Conservation (phyloP, 2,329 filamentous ascomycete genomes). For the Scytalidium sp. region DNA sequence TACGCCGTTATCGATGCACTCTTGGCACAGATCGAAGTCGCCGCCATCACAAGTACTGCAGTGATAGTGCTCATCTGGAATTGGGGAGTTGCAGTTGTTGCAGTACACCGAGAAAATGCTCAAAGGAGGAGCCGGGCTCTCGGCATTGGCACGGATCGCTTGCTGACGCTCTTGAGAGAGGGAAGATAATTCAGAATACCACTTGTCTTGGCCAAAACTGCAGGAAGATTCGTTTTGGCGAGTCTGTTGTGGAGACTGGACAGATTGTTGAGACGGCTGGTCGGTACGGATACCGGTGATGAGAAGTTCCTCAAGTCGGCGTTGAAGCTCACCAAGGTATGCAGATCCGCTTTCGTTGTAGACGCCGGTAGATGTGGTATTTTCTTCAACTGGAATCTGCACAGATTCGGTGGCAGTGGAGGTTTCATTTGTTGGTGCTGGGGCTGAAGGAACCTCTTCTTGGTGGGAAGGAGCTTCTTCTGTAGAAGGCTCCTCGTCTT, state of each 20-base stretch:
- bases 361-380: conserved; percentile 11
- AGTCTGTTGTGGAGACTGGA: conserved; percentile 7
- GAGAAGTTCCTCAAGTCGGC: conserved; percentile 23
- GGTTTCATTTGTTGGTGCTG: conserved; percentile 1
- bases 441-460: neutral
- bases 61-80: conserved; percentile 85
- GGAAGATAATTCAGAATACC: conserved; percentile 28
- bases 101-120: conserved; percentile 81
- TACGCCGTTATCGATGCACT: conserved; percentile 72
- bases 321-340: conserved; percentile 21
- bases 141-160: conserved; percentile 6
- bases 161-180: conserved; percentile 23
- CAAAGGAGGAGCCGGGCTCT: conserved; percentile 5
- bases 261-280: neutral
- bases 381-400: conserved; percentile 10
- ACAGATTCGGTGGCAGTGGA: neutral
- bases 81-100: conserved; percentile 80
- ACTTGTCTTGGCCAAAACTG: conserved; percentile 27
- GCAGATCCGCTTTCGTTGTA: neutral
- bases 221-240: conserved; percentile 13
- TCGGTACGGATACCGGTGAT: conserved; percentile 10
- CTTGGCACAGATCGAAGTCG: conserved; percentile 88
- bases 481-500: conserved; percentile 40
- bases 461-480: neutral
- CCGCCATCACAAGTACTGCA: conserved; percentile 91